phyloP scores from a whole-genome alignment of 1,284 basidiomycete genomes.

The Termitomyces sp. region DNA sequence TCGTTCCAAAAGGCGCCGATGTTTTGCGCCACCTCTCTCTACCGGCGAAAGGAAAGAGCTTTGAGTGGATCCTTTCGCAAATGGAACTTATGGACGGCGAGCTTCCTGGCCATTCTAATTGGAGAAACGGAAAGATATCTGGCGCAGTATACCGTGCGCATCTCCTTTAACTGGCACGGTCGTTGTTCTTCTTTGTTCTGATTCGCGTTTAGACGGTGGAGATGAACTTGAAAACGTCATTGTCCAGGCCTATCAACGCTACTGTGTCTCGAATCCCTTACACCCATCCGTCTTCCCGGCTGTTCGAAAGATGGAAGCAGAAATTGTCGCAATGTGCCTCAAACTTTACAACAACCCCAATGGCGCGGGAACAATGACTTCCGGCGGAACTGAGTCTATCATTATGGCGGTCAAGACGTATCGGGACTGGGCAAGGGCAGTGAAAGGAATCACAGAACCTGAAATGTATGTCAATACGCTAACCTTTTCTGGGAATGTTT shows the following conservation, averaged over 20 bases:
- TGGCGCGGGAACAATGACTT: constrained; percentile 89
- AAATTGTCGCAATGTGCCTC: constrained; percentile 93
- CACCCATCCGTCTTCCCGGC: constrained; percentile 97
- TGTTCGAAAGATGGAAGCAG: constrained; percentile 95
- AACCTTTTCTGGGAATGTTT: background rate
- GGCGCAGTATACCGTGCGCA: constrained; percentile 83
- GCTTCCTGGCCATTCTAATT: constrained; percentile 44
- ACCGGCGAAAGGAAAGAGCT: constrained; percentile 61
- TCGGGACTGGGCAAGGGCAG: constrained; percentile 84
- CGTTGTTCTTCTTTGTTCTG: background rate
- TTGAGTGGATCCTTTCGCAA: constrained; percentile 77
- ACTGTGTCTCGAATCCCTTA: constrained; percentile 83
- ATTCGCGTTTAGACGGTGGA: constrained; percentile 61
- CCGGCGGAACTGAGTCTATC: constrained; percentile 95
- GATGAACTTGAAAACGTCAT: constrained; percentile 74
- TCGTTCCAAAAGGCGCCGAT: constrained; percentile 58
- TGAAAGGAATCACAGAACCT: constrained; percentile 86
- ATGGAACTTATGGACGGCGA: constrained; percentile 76
- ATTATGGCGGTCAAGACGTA: constrained; percentile 93
- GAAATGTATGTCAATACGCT: constrained; percentile 69
- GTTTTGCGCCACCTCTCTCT: constrained; percentile 63
- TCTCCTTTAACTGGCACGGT: background rate
- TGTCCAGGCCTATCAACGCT: constrained; percentile 64
- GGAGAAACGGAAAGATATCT: constrained; percentile 75
- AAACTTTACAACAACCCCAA: constrained; percentile 81